These are phyloP conservation scores for Suillus ampliporus DNA, from an alignment of 768 basidiomycete species.

Conservation along the genomic window DNA sequence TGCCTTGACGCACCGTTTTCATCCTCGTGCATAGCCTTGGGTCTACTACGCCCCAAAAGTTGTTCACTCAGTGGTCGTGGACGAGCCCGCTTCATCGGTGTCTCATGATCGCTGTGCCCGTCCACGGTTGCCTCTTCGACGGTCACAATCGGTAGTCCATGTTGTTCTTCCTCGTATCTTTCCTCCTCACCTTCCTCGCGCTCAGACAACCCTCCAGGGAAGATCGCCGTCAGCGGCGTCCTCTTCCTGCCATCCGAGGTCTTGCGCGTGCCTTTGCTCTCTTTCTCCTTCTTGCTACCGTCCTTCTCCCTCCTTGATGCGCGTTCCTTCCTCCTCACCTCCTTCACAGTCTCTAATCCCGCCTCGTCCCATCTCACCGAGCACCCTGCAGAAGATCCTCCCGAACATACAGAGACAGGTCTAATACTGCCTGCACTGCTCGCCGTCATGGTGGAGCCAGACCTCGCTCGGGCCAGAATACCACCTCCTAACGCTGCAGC, in stretches of 20 bases:
- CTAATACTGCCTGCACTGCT: conserved; percentile 52
- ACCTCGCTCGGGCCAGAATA: conserved; percentile 39
- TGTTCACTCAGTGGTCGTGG: conserved; percentile 71
- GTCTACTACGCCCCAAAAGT: conserved; percentile 52
- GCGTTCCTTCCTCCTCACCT: conserved; percentile 47
- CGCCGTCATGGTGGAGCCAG: conserved; percentile 40
- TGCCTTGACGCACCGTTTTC: conserved; percentile 44
- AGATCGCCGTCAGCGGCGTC: conserved; percentile 62
- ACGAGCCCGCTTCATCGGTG: conserved; percentile 49
- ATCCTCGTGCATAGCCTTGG: conserved; percentile 54
- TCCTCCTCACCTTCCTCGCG: conserved; percentile 15
- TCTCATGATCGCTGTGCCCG: conserved; percentile 41
- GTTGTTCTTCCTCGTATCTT: conserved; percentile 11
- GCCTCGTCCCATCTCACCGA: conserved; percentile 60
- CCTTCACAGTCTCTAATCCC: conserved; percentile 53
- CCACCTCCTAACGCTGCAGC: conserved; percentile 34
- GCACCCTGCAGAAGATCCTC: conserved; percentile 45
- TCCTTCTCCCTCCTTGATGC: conserved; percentile 32
- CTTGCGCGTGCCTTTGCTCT: conserved; percentile 38
- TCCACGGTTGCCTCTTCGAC: conserved; percentile 61
- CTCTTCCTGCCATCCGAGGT: conserved; percentile 58
- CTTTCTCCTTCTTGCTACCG: conserved; percentile 40
- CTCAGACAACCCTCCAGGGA: conserved; percentile 48
- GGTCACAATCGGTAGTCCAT: conserved; percentile 37
- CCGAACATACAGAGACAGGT: conserved; percentile 48